Conservation (phyloP, 2,329 filamentous ascomycete species). For the Cercospora janseana region DNA sequence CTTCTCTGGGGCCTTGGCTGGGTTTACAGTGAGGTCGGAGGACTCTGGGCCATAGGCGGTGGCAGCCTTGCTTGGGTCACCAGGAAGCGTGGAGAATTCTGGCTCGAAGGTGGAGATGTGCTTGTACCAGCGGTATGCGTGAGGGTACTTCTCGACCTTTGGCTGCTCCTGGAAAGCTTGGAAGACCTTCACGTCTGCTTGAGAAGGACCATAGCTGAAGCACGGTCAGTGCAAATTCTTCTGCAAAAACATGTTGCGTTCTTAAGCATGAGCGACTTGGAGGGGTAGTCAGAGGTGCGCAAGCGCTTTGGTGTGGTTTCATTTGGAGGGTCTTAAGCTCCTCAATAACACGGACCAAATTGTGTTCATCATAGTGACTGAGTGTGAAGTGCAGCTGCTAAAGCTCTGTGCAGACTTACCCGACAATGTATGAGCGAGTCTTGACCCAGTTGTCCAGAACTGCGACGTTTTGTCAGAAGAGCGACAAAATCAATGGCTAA, state of each 20-base stretch:
- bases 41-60: constrained; percentile 88
- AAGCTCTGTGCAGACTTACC: no score
- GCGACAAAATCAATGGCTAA: constrained; percentile 12
- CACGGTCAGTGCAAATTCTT: constrained; percentile 16
- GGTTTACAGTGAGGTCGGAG: constrained; percentile 74
- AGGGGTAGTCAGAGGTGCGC: constrained; percentile 68
- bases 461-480: constrained; percentile 35
- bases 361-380: constrained; percentile 66
- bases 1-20: constrained; percentile 74
- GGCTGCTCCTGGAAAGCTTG: constrained; percentile 79
- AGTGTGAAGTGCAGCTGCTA: constrained; percentile 25
- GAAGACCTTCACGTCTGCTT: constrained; percentile 95
- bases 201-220: constrained; percentile 66
- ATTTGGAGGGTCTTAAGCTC: constrained; percentile 86
- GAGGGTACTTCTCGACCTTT: constrained; percentile 80
- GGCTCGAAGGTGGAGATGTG: constrained; percentile 91
- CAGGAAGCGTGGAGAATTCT: constrained; percentile 86
- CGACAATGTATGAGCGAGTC: constrained; percentile 77
- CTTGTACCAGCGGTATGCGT: constrained; percentile 98
- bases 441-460: constrained; percentile 71
- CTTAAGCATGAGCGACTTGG: constrained; percentile 18
- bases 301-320: constrained; percentile 72
- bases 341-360: constrained; percentile 96
- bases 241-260: constrained; percentile 21
- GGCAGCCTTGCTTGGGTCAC: constrained; percentile 85